Percentiles rank a stretch among this genome's conserved stretches.
phyloP scores from a whole-genome alignment of 179 eudicot genomes.

The Gypsophila paniculata region DNA sequence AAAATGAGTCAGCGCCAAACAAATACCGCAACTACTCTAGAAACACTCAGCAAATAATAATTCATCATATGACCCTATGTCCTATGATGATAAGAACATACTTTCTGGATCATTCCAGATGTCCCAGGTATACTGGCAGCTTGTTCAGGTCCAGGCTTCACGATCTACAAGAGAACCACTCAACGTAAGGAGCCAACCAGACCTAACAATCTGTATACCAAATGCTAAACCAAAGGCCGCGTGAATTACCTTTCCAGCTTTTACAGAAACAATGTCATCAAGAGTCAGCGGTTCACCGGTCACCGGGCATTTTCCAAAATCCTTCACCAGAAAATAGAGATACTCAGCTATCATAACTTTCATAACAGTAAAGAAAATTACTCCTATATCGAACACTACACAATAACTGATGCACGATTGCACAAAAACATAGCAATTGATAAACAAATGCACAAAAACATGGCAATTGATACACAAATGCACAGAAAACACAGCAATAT shows the following conservation, averaged over 20 bases:
- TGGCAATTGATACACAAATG: no score
- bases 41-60: no score
- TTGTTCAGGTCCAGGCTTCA: slow-evolving; percentile 90
- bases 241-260: slow-evolving; percentile 84
- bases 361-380: background rate
- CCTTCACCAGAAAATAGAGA: slow-evolving; percentile 40
- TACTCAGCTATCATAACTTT: background rate
- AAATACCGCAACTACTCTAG: no score
- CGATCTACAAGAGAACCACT: slow-evolving; percentile 56
- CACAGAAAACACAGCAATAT: no score
- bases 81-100: no score
- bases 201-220: background rate
- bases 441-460: no score
- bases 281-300: slow-evolving; percentile 77
- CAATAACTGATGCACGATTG: no score
- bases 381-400: background rate
- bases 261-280: slow-evolving; percentile 81
- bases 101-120: slow-evolving; percentile 95
- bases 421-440: no score
- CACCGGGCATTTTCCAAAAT: slow-evolving; percentile 84
- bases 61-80: no score
- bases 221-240: background rate
- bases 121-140: slow-evolving; percentile 97
- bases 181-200: background rate
- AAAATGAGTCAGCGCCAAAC: no score